phyloP scores from a whole-genome alignment of 306 rosid species.

The Psophocarpus tetragonolobus region DNA sequence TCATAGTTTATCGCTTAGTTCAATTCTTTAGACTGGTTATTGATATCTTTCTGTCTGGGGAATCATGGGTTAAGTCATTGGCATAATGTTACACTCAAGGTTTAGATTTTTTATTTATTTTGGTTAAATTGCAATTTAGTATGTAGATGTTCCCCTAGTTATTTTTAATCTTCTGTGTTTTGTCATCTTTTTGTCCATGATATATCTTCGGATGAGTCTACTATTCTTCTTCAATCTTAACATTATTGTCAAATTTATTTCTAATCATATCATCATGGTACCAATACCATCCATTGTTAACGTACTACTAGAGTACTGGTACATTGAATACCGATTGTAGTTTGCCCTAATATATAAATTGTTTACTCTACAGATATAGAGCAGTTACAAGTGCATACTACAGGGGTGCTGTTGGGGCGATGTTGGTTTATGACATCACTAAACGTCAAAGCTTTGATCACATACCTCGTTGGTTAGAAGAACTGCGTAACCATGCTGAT shows the following conservation, averaged over 20 bases:
- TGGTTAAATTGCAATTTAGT: too few species aligned
- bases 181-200: neutral
- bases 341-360: constrained; percentile 24
- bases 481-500: constrained; percentile 89
- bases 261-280: neutral
- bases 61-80: neutral
- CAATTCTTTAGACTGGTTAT: neutral
- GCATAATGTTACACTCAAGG: neutral
- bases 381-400: constrained; percentile 99
- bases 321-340: neutral
- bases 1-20: neutral
- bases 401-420: constrained; percentile 97
- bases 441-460: constrained; percentile 91
- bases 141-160: neutral
- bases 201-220: neutral
- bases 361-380: constrained; percentile 66
- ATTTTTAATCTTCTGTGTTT: constrained; percentile 9
- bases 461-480: constrained; percentile 96
- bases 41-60: neutral
- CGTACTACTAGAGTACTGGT: constrained; percentile 11
- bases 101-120: too few species aligned
- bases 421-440: constrained; percentile 88
- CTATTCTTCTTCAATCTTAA: neutral
- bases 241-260: neutral
- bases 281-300: constrained; percentile 1